These are phyloP conservation scores for Emericellopsis terricola DNA, from an alignment of 495 filamentous ascomycete genomes.

Conservation along the genomic window DNA sequence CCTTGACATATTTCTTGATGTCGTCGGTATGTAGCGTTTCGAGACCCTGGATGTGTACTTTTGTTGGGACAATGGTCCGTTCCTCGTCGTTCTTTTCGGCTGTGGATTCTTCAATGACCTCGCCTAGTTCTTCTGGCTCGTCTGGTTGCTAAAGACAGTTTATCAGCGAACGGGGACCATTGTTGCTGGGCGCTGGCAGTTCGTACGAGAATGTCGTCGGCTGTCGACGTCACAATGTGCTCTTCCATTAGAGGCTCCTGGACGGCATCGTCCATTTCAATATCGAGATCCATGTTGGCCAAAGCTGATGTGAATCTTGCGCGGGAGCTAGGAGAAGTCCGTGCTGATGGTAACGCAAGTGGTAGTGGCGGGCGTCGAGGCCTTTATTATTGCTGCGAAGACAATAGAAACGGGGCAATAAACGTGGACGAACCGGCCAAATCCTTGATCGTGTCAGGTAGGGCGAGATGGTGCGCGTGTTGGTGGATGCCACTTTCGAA, in stretches of 20 bases:
- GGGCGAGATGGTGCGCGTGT: too few species aligned
- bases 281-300: conserved; percentile 52
- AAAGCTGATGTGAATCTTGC: not conserved
- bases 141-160: conserved; percentile 4
- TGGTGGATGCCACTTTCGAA: too few species aligned
- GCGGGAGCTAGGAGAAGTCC: too few species aligned
- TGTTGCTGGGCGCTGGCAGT: too few species aligned
- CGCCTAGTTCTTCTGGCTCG: conserved; percentile 16
- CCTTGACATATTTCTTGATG: conserved; percentile 48
- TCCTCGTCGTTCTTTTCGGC: conserved; percentile 8
- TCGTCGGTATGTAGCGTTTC: conserved; percentile 65
- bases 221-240: conserved; percentile 24
- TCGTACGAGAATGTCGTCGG: conserved; percentile 16
- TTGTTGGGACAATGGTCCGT: conserved; percentile 27
- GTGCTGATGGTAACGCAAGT: too few species aligned
- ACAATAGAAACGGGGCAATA: too few species aligned
- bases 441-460: too few species aligned
- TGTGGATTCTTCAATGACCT: conserved; percentile 14
- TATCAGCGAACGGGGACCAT: not conserved
- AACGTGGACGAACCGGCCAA: too few species aligned
- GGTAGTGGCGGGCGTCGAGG: too few species aligned
- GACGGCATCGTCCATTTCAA: conserved; percentile 38
- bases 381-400: too few species aligned
- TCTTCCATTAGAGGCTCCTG: conserved; percentile 23
- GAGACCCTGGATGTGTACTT: conserved; percentile 69